A percentile compares a stretch with the other conserved stretches of the same genome.
Conservation (phyloP, 768 basidiomycete genomes). For the Agrocybe praecox region DNA sequence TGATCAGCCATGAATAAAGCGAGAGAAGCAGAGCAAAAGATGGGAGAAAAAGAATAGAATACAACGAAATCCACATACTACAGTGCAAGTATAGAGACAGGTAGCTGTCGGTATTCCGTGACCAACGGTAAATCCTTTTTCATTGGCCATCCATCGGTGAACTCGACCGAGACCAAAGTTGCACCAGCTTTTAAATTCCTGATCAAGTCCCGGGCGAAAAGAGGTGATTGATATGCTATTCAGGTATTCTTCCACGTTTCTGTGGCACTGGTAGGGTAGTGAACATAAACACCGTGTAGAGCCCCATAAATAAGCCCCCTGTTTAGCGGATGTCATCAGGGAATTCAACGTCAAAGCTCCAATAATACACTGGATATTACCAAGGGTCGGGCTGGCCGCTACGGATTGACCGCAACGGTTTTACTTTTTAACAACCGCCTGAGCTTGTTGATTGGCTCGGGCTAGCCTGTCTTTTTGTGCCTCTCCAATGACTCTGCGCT, state of each 20-base stretch:
- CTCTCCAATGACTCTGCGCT: conserved; percentile 80
- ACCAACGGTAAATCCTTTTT: neutral
- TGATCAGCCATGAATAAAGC: conserved; percentile 1
- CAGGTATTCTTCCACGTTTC: neutral
- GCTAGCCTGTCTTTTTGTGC: conserved; percentile 75
- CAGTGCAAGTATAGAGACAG: neutral
- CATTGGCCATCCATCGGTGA: neutral
- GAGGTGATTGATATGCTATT: neutral
- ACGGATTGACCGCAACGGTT: neutral
- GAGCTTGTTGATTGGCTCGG: conserved; percentile 38
- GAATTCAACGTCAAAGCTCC: too few species aligned
- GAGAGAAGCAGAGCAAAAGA: conserved; percentile 6
- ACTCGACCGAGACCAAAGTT: neutral
- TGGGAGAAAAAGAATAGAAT: conserved; percentile 3
- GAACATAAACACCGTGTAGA: neutral
- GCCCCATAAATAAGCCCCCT: neutral
- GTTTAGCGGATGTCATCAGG: neutral
- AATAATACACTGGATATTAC: too few species aligned
- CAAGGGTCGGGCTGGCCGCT: too few species aligned
- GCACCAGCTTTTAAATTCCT: neutral
- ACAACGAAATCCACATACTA: conserved; percentile 6
- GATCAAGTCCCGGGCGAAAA: neutral
- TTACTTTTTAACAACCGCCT: conserved; percentile 30
- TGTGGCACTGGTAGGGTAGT: neutral
- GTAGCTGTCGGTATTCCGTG: neutral